These are phyloP conservation scores for Oldenlandia corymbosa DNA, from an alignment of 257 asterid species.

Conservation along the genomic window DNA sequence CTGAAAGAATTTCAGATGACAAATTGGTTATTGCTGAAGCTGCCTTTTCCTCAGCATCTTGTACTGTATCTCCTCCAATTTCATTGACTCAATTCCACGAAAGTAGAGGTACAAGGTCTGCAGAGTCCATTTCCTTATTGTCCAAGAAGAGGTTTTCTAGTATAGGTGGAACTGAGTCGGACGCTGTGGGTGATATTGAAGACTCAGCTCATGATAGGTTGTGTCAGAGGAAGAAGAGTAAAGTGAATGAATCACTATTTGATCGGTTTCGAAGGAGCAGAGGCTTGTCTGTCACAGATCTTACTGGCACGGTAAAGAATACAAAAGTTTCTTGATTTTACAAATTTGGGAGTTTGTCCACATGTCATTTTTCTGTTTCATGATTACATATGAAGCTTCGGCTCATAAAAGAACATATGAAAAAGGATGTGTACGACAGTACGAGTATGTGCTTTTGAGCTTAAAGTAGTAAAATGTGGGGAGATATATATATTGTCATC, in stretches of 20 bases:
- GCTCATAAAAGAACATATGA: too few species aligned
- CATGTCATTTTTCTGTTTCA: too few species aligned
- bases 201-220: conserved; percentile 34
- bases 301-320: conserved; percentile 61
- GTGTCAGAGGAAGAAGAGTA: conserved; percentile 30
- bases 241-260: conserved; percentile 43
- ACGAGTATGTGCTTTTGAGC: too few species aligned
- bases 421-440: too few species aligned
- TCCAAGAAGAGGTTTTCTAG: conserved; percentile 55
- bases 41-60: conserved; percentile 48
- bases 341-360: conserved; percentile 1
- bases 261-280: conserved; percentile 55
- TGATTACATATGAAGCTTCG: background rate
- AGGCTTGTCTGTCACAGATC: conserved; percentile 74
- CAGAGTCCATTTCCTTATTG: conserved; percentile 44
- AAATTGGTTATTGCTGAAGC: conserved; percentile 82
- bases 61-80: conserved; percentile 19
- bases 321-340: background rate
- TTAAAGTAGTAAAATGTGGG: too few species aligned
- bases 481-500: too few species aligned
- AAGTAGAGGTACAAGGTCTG: conserved; percentile 30
- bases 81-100: conserved; percentile 20
- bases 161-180: conserved; percentile 29
- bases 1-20: conserved; percentile 57
- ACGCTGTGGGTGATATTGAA: conserved; percentile 52